These are phyloP conservation scores for Tuber brumale DNA, from an alignment of 495 filamentous ascomycete genomes.

Conservation along the genomic window DNA sequence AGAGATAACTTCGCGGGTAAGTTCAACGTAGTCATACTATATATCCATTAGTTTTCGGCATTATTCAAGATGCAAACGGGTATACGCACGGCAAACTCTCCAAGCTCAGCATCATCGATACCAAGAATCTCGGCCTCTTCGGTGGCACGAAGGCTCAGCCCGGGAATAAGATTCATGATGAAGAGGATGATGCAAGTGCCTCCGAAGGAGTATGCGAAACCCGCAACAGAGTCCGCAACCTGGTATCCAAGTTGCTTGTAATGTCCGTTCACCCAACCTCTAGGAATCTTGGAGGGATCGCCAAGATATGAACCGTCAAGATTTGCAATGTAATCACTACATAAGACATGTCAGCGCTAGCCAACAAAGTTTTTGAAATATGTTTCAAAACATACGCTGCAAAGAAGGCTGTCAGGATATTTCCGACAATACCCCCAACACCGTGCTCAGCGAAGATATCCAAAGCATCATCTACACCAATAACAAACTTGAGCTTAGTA, in stretches of 20 bases:
- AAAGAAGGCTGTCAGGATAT: conserved; percentile 84
- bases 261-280: conserved; percentile 86
- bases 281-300: conserved; percentile 51
- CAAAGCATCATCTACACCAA: conserved; percentile 79
- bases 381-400: conserved; percentile 58
- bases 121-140: conserved; percentile 86
- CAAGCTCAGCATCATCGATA: conserved; percentile 92
- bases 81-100: conserved; percentile 68
- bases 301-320: conserved; percentile 60
- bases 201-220: conserved; percentile 78
- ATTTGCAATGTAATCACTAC: conserved; percentile 74
- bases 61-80: background rate
- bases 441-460: conserved; percentile 93
- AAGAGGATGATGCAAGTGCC: conserved; percentile 82
- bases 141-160: conserved; percentile 67
- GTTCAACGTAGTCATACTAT: conserved; percentile 87
- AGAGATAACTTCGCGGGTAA: conserved; percentile 74
- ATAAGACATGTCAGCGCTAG: conserved; percentile 15
- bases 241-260: conserved; percentile 87
- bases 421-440: conserved; percentile 82
- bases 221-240: conserved; percentile 76
- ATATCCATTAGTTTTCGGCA: conserved; percentile 4
- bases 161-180: conserved; percentile 78
- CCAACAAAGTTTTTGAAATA: background rate
- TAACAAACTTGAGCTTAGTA: conserved; percentile 88